Evolutionary conservation across 768 basidiomycete species (phyloP).

Genomic region (Trametes cubensis): DNA sequence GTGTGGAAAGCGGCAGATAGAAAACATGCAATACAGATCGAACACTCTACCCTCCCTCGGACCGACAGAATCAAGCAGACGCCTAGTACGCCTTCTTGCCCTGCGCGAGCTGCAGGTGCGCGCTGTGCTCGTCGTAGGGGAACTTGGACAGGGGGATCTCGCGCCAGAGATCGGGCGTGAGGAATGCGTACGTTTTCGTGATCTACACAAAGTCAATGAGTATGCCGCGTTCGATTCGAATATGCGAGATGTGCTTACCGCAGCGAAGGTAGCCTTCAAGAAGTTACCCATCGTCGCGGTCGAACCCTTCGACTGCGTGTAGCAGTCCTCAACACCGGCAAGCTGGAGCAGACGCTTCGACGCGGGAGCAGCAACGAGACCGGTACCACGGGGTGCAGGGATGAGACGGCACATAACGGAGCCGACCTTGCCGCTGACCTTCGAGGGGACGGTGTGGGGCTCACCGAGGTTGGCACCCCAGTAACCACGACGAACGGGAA

Average conservation of each 20-base stretch:
- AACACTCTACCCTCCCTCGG: slow-evolving; percentile 19
- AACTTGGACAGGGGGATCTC: slow-evolving; percentile 88
- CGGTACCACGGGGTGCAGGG: slow-evolving; percentile 97
- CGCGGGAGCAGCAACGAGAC: slow-evolving; percentile 98
- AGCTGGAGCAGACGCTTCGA: slow-evolving; percentile 96
- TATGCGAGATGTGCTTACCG: slow-evolving; percentile 46
- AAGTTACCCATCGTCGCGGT: slow-evolving; percentile 99
- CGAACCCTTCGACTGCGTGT: slow-evolving; percentile 97
- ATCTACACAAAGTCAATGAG: slow-evolving; percentile 52
- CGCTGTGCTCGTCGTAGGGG: slow-evolving; percentile 95
- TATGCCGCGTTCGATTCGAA: background rate
- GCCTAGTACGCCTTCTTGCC: slow-evolving; percentile 73
- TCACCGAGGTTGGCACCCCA: slow-evolving; percentile 99
- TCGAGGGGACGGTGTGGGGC: slow-evolving; percentile 98
- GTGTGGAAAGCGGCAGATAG: slow-evolving; percentile 20
- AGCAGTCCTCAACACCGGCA: slow-evolving; percentile 96
- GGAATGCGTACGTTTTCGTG: slow-evolving; percentile 97
- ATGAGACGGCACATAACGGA: slow-evolving; percentile 99
- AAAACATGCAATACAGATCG: slow-evolving; percentile 24
- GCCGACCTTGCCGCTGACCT: slow-evolving; percentile 97
- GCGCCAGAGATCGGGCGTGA: slow-evolving; percentile 97
- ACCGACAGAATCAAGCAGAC: slow-evolving; percentile 4
- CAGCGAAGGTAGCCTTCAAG: slow-evolving; percentile 95
- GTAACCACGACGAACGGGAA: slow-evolving; percentile 98
- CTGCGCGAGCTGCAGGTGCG: slow-evolving; percentile 82